Percentiles rank a stretch among this genome's conserved stretches.
Conservation (phyloP, 805 yeast genomes). For the Komagataella populi region DNA sequence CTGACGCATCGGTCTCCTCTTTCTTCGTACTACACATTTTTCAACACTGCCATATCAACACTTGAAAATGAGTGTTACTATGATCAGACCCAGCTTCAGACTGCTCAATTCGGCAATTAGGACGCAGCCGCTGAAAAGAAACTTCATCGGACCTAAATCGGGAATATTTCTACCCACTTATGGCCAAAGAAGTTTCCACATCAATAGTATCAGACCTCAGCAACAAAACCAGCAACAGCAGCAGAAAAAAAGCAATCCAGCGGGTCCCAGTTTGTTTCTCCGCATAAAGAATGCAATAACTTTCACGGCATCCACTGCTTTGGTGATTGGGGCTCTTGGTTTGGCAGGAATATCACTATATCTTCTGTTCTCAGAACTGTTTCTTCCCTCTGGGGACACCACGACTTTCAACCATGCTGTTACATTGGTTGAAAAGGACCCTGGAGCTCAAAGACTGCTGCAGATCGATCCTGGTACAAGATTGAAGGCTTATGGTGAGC, state of each 20-base stretch:
- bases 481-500: slow-evolving; percentile 76
- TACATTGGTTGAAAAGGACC: slow-evolving; percentile 56
- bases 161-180: not conserved
- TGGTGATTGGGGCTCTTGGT: slow-evolving; percentile 60
- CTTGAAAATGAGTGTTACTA: not conserved
- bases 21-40: not conserved
- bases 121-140: not conserved
- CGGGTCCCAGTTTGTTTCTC: slow-evolving; percentile 1
- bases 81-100: not conserved
- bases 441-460: slow-evolving; percentile 40
- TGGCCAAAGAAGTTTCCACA: not conserved
- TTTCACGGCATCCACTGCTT: slow-evolving; percentile 42
- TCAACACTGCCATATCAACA: not conserved
- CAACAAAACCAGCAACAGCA: not conserved
- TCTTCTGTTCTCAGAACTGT: slow-evolving; percentile 63
- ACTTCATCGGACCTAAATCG: not conserved
- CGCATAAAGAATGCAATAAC: slow-evolving; percentile 40
- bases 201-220: not conserved
- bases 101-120: not conserved
- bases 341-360: slow-evolving; percentile 58
- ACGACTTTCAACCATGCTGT: slow-evolving; percentile 83
- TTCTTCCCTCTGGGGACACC: slow-evolving; percentile 86
- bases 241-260: slow-evolving; percentile 2
- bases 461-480: slow-evolving; percentile 40
- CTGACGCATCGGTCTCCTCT: not conserved